A percentile compares a stretch with the other conserved stretches of the same genome.
Evolutionary conservation across 345 rosid species (phyloP).

Genomic region (Sapria himalayana): DNA sequence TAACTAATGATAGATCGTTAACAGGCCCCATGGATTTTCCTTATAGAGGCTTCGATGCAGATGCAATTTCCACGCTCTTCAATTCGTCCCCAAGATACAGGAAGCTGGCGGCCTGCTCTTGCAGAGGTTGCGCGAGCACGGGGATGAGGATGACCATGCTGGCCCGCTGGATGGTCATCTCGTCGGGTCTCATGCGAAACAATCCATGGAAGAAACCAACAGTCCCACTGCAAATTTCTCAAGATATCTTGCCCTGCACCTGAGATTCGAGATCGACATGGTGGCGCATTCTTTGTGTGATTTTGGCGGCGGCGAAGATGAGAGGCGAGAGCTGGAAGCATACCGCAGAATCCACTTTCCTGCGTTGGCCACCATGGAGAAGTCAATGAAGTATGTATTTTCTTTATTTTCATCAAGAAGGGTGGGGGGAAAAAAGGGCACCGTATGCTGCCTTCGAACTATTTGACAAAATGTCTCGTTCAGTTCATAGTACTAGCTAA

Average conservation of each 20-base stretch:
- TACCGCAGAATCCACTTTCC: slow-evolving; percentile 82
- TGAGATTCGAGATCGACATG: slow-evolving; percentile 93
- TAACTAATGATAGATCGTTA: slow-evolving; percentile 2
- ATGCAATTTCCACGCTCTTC: slow-evolving; percentile 82
- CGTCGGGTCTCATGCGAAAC: slow-evolving; percentile 42
- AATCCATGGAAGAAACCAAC: slow-evolving; percentile 17
- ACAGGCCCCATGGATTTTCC: slow-evolving; percentile 1
- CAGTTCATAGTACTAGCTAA: no score
- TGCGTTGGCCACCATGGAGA: slow-evolving; percentile 35
- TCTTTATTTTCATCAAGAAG: no score
- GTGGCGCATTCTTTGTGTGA: slow-evolving; percentile 94
- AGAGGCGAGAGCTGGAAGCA: slow-evolving; percentile 51
- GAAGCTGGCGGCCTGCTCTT: slow-evolving; percentile 62
- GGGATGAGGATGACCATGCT: slow-evolving; percentile 24
- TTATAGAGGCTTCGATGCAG: slow-evolving; percentile 94
- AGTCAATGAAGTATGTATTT: slow-evolving; percentile 30
- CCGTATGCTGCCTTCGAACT: no score
- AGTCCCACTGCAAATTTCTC: slow-evolving; percentile 29
- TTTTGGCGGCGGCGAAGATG: slow-evolving; percentile 77
- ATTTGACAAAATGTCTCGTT: no score
- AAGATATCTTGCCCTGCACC: slow-evolving; percentile 61
- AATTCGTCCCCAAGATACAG: slow-evolving; percentile 67
- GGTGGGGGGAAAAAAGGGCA: no score
- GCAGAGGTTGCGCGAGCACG: slow-evolving; percentile 36
- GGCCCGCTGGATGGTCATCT: slow-evolving; percentile 60